Percentiles rank a stretch among this genome's conserved stretches.
phyloP scores from a whole-genome alignment of 371 early-diverging fungal species.

The Pancytospora philotis region DNA sequence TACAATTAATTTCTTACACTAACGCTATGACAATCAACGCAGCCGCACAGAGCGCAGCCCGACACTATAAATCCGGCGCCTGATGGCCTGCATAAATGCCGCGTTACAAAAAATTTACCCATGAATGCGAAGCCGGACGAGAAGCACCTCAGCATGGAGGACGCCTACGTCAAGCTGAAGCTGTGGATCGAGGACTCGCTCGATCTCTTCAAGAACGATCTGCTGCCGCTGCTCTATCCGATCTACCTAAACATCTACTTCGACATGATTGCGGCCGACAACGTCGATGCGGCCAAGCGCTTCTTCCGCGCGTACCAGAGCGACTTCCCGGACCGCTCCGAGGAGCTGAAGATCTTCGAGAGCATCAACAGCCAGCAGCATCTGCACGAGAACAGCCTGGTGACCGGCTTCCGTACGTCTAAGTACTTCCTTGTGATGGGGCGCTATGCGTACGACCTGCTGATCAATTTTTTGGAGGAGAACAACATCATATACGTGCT shows the following conservation, averaged over 20 bases:
- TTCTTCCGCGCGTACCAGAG: conserved; percentile 71
- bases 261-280: conserved; percentile 65
- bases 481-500: conserved; percentile 72
- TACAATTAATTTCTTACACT: too few species aligned
- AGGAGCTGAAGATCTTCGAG: conserved; percentile 61
- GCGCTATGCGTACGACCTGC: conserved; percentile 75
- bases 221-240: conserved; percentile 74
- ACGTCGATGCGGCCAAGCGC: conserved; percentile 61
- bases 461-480: conserved; percentile 79
- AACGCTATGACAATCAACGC: too few species aligned
- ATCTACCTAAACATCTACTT: conserved; percentile 82
- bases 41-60: too few species aligned
- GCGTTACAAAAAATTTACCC: too few species aligned
- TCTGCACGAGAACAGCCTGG: conserved; percentile 68
- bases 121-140: neutral
- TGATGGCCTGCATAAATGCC: too few species aligned
- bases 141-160: conserved; percentile 21
- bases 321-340: conserved; percentile 66
- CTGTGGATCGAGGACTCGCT: conserved; percentile 84
- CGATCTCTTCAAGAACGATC: conserved; percentile 67
- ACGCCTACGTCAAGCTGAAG: conserved; percentile 66
- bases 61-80: too few species aligned
- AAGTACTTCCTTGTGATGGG: conserved; percentile 78
- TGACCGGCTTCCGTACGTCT: conserved; percentile 67
- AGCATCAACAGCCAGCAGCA: conserved; percentile 66